Evolutionary conservation across 192 early-diverging fungal genomes (phyloP), one percentile per base, ranked within the genome.

Genomic region (Umbelopsis ramanniana): DNA sequence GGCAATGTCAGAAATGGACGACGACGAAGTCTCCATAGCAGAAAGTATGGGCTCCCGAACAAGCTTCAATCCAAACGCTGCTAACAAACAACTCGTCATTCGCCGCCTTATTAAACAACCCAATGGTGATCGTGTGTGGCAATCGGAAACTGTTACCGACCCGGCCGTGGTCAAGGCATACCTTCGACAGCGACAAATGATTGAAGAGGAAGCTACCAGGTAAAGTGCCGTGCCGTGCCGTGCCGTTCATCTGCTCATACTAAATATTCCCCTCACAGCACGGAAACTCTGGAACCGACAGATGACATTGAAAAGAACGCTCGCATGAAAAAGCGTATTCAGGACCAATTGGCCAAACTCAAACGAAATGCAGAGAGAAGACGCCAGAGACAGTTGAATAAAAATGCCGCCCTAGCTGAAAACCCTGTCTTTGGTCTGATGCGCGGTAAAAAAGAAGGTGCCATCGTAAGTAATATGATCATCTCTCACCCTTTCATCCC

Each of bases 111-210:
- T 88, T 54, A 74, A 76, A 15, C 69, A 72, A n/a, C 70, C 76
- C 8, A 89, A 86, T 9, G 92, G 92, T 4, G 90, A 92, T 70
- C 72, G 86, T 15, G 85, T 84, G 55, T 93, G 91, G 91, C 87
- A 89, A 53, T 82, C 86, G n/a, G 95, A 97, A 73, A 86, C 93
- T 2, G 84, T 98, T 14, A 89, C 85, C 8, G 95, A 97, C 70
- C 81, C 84, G 23, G 84, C 90, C 3, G 93, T 98, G 1, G 92
- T 97, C 43, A 95, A 96, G 72, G 92, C 93, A 21, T 98, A 98
- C 69, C 79, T 97, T 70, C 84, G 93, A 12, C 93, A 98, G 52
- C 83, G 93, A 6, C 86, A 89, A 46, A 76, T 94, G 67, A 94
- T 96, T 74, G 94, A 97, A 73, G 89, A 87, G 68, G 80, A 85